phyloP scores from a whole-genome alignment of 306 rosid species.

The Quercus berberidifolia region DNA sequence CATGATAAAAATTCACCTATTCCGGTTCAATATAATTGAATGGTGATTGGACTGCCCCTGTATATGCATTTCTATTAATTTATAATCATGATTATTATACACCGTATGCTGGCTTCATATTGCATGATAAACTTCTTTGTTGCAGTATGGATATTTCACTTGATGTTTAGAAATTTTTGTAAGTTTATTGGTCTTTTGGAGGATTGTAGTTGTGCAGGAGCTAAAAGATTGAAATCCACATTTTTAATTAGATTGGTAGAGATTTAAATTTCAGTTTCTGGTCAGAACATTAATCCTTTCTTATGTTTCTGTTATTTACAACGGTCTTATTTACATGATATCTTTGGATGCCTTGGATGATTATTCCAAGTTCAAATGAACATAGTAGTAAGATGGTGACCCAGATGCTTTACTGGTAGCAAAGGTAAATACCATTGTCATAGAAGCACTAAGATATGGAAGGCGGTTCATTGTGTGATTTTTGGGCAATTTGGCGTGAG shows the following conservation, averaged over 20 bases:
- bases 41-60: no score
- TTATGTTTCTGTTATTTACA: not conserved
- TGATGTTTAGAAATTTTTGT: no score
- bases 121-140: no score
- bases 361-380: not conserved
- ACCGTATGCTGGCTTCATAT: no score
- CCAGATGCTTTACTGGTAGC: no score
- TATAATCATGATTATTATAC: no score
- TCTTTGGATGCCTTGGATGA: not conserved
- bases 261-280: not conserved
- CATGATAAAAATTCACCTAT: not conserved
- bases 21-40: not conserved
- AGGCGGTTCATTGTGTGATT: no score
- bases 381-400: not conserved
- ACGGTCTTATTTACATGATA: not conserved
- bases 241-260: not conserved
- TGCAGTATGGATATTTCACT: no score
- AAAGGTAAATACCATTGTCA: no score
- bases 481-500: no score
- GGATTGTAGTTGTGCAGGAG: not conserved
- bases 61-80: no score
- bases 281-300: not conserved
- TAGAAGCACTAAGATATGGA: no score
- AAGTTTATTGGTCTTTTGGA: not conserved
- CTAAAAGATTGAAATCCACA: not conserved